These are phyloP conservation scores for Daldinia sp. DNA, from an alignment of 2,329 filamentous ascomycete species.

Conservation along the genomic window DNA sequence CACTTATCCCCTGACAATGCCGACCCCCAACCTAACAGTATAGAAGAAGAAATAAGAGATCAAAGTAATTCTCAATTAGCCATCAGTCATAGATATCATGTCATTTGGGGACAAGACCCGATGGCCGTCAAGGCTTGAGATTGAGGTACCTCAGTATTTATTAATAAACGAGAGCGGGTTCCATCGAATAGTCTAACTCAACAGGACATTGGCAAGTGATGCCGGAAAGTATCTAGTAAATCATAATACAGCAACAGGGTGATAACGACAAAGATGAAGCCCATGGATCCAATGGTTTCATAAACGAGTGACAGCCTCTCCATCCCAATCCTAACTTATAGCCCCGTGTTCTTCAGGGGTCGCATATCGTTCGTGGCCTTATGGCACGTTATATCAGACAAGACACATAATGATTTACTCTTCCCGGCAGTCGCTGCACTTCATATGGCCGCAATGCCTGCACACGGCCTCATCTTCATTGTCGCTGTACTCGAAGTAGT, in stretches of 20 bases:
- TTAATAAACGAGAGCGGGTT: constrained; percentile 15
- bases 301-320: constrained; percentile 14
- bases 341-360: background rate
- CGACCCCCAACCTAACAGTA: too few species aligned
- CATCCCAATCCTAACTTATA: background rate
- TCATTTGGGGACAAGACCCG: constrained; percentile 5
- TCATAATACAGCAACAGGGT: background rate
- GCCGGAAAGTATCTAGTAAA: background rate
- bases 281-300: constrained; percentile 2
- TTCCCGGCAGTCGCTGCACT: background rate
- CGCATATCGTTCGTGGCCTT: background rate
- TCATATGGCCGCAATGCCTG: constrained; percentile 13
- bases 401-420: background rate
- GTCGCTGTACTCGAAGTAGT: constrained; percentile 25
- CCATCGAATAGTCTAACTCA: background rate
- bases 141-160: constrained; percentile 21
- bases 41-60: background rate
- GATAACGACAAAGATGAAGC: background rate
- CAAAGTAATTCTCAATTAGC: background rate
- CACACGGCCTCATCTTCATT: constrained; percentile 13
- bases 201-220: background rate
- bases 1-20: too few species aligned
- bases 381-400: background rate
- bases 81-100: background rate
- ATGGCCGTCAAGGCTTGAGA: constrained; percentile 2